These are phyloP conservation scores for Malus hybrid DNA, from an alignment of 331 rosid genomes.

Conservation along the genomic window DNA sequence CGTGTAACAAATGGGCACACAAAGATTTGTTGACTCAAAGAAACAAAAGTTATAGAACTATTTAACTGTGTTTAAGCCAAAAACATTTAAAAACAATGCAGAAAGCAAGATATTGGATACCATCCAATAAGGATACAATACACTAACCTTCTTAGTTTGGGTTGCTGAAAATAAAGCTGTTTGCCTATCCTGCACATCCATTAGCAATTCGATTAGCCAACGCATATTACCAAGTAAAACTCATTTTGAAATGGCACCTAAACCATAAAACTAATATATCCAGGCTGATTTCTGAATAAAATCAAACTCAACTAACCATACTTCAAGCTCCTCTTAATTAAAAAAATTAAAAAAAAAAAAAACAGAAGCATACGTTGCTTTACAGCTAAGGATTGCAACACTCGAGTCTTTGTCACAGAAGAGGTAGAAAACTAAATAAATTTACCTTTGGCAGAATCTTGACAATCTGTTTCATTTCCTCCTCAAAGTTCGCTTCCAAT, in stretches of 20 bases:
- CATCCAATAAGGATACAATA: neutral
- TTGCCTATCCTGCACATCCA: slow-evolving; percentile 69
- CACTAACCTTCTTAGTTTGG: slow-evolving; percentile 80
- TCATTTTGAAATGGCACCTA: neutral
- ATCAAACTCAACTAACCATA: neutral
- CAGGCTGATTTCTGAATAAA: neutral
- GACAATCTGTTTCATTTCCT: slow-evolving; percentile 88
- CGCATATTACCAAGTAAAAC: neutral
- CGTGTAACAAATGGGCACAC: neutral
- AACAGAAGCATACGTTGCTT: neutral
- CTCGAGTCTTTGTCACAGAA: neutral
- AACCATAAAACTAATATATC: neutral
- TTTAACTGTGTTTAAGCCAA: too few species aligned
- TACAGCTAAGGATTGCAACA: neutral
- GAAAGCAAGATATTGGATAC: neutral
- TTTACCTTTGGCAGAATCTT: slow-evolving; percentile 77
- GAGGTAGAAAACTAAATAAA: neutral
- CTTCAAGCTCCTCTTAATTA: neutral
- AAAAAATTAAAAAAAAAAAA: neutral
- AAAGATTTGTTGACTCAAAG: neutral
- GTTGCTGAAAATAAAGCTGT: slow-evolving; percentile 92
- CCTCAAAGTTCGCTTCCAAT: slow-evolving; percentile 91
- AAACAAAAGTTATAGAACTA: neutral
- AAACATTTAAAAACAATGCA: neutral
- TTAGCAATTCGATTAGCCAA: slow-evolving; percentile 22